These are phyloP conservation scores for Alternaria viburni DNA, from an alignment of 2,329 filamentous ascomycete species.

Conservation along the genomic window DNA sequence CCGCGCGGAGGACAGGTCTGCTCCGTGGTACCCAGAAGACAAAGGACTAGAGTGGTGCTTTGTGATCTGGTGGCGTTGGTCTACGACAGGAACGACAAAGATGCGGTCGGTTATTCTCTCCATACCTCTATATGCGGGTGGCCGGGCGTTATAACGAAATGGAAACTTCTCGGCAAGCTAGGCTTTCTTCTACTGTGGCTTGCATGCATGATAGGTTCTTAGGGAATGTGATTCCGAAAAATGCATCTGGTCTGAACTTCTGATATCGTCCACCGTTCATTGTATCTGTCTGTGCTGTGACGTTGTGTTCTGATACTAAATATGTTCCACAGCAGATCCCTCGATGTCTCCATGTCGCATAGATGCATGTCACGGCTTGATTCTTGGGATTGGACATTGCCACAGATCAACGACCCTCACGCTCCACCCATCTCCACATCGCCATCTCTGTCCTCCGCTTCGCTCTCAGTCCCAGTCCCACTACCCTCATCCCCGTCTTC, in stretches of 20 bases:
- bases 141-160: conserved; percentile 49
- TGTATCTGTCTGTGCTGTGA: background rate
- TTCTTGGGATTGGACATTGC: background rate
- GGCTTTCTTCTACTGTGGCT: conserved; percentile 36
- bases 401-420: background rate
- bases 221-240: conserved; percentile 49
- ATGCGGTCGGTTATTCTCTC: conserved; percentile 47
- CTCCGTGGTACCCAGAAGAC: conserved; percentile 99
- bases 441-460: conserved; percentile 10
- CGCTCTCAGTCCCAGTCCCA: conserved; percentile 4
- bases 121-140: conserved; percentile 46
- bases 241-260: conserved; percentile 42
- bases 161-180: conserved; percentile 37
- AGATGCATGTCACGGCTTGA: background rate
- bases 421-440: conserved; percentile 2
- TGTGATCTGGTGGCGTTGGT: conserved; percentile 32
- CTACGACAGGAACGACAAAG: conserved; percentile 36
- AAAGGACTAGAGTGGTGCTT: conserved; percentile 71
- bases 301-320: background rate
- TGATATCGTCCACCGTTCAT: conserved; percentile 11
- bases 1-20: conserved; percentile 98
- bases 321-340: background rate
- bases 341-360: background rate
- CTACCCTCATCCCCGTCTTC: conserved; percentile 4
- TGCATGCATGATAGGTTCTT: conserved; percentile 45